These are phyloP conservation scores for Rhodotorula toruloides DNA, from an alignment of 768 basidiomycete genomes.

Conservation along the genomic window DNA sequence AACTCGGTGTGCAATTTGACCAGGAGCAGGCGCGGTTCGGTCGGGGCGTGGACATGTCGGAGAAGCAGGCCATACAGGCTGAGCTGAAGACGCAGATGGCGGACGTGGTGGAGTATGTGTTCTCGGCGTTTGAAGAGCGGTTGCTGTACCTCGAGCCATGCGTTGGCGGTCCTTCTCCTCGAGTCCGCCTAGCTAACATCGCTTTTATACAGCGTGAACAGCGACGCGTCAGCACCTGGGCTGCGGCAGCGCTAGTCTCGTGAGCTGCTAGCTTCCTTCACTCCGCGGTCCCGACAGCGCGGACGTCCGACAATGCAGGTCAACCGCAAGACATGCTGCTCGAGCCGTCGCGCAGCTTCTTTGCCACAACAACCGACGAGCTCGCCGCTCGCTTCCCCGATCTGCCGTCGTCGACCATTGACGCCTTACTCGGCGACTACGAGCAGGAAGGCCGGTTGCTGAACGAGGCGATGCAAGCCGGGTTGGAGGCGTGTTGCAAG, in stretches of 20 bases:
- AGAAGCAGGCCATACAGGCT: conserved; percentile 42
- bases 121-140: conserved; percentile 40
- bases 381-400: conserved; percentile 45
- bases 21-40: conserved; percentile 21
- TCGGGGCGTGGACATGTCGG: background rate
- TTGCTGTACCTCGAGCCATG: conserved; percentile 28
- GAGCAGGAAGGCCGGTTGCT: conserved; percentile 44
- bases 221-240: conserved; percentile 54
- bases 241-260: conserved; percentile 48
- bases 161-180: background rate
- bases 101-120: conserved; percentile 45
- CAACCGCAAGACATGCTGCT: conserved; percentile 9
- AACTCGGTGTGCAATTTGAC: conserved; percentile 45
- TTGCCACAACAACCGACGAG: conserved; percentile 40
- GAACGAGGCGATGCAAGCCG: conserved; percentile 38
- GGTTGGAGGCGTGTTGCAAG: conserved; percentile 43
- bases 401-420: conserved; percentile 39
- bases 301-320: background rate
- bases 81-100: conserved; percentile 46
- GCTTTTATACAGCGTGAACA: conserved; percentile 32
- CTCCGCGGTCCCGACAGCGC: background rate
- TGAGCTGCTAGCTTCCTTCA: background rate
- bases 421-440: conserved; percentile 44
- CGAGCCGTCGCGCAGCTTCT: conserved; percentile 40
- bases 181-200: too few species aligned